phyloP scores from a whole-genome alignment of 1,284 basidiomycete species.

The Mycosarcoma maydis region DNA sequence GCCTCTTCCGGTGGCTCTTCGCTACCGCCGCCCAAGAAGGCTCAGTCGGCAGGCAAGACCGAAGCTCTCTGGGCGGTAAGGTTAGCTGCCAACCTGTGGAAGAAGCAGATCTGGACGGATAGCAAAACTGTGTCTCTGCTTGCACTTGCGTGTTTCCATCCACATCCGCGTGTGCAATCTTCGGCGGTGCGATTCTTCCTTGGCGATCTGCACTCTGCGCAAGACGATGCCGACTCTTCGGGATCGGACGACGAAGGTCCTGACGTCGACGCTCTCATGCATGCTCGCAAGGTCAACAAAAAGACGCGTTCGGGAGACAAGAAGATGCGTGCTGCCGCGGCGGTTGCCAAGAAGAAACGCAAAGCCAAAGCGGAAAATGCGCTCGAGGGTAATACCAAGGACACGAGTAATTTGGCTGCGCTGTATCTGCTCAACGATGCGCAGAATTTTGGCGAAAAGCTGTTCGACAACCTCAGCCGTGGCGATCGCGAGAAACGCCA shows the following conservation, averaged over 20 bases:
- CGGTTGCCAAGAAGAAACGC: slow-evolving; percentile 53
- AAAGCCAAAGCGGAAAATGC: slow-evolving; percentile 48
- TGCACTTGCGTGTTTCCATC: slow-evolving; percentile 91
- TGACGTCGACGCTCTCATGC: slow-evolving; percentile 56
- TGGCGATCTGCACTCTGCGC: slow-evolving; percentile 70
- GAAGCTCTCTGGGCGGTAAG: slow-evolving; percentile 99
- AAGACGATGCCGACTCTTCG: slow-evolving; percentile 53
- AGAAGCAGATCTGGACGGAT: slow-evolving; percentile 92
- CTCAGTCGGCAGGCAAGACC: slow-evolving; percentile 67
- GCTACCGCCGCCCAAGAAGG: slow-evolving; percentile 67
- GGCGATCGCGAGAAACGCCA: slow-evolving; percentile 80
- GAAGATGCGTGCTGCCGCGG: slow-evolving; percentile 61
- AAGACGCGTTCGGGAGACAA: slow-evolving; percentile 62
- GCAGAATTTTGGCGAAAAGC: slow-evolving; percentile 92
- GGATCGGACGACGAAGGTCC: slow-evolving; percentile 48
- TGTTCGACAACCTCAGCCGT: slow-evolving; percentile 85
- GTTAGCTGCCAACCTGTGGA: slow-evolving; percentile 92
- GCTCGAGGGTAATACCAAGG: slow-evolving; percentile 38
- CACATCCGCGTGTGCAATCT: slow-evolving; percentile 91
- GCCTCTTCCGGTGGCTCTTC: slow-evolving; percentile 56
- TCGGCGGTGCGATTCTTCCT: slow-evolving; percentile 98
- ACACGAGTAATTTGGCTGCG: slow-evolving; percentile 81
- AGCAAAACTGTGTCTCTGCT: slow-evolving; percentile 93
- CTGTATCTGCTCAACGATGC: slow-evolving; percentile 94
- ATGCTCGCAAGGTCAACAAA: slow-evolving; percentile 64